These are phyloP conservation scores for Poteriospumella lacustris DNA, from an alignment of 108 stramenopile genomes.

Conservation along the genomic window DNA sequence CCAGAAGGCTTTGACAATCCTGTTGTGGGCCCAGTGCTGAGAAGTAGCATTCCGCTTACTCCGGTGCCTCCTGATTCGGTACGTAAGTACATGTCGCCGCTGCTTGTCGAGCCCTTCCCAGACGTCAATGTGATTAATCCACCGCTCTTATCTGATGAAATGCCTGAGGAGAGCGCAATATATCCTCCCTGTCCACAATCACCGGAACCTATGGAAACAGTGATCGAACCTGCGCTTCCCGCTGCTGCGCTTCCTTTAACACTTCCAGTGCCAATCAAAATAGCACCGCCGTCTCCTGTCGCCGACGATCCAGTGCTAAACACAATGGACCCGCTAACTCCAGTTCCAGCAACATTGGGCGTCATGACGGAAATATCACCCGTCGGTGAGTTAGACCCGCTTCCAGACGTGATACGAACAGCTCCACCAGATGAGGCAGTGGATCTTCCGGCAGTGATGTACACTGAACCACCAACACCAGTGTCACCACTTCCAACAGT, in stretches of 20 bases:
- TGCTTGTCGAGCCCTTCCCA: background rate
- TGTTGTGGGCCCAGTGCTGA: slow-evolving; percentile 17
- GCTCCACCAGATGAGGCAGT: background rate
- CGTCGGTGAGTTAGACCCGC: background rate
- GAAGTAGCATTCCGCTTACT: background rate
- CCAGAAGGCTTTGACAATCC: no score
- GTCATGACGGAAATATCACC: background rate
- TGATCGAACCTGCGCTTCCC: background rate
- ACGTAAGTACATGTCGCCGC: background rate
- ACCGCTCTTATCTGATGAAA: background rate
- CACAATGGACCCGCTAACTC: slow-evolving; percentile 2
- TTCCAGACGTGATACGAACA: background rate
- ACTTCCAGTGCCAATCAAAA: background rate
- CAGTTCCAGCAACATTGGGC: background rate
- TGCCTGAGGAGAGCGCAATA: background rate
- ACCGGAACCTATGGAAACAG: background rate
- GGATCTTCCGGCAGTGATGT: background rate
- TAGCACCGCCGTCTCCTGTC: background rate
- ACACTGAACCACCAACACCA: slow-evolving; percentile 18
- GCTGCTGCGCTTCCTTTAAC: background rate
- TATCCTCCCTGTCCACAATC: slow-evolving; percentile 10
- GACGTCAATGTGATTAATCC: background rate
- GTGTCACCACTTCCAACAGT: slow-evolving; percentile 20
- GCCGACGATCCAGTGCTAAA: background rate
- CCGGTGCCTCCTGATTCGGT: background rate